These are phyloP conservation scores for Candida pseudoglaebosa DNA, from an alignment of 805 yeast species.

Conservation along the genomic window DNA sequence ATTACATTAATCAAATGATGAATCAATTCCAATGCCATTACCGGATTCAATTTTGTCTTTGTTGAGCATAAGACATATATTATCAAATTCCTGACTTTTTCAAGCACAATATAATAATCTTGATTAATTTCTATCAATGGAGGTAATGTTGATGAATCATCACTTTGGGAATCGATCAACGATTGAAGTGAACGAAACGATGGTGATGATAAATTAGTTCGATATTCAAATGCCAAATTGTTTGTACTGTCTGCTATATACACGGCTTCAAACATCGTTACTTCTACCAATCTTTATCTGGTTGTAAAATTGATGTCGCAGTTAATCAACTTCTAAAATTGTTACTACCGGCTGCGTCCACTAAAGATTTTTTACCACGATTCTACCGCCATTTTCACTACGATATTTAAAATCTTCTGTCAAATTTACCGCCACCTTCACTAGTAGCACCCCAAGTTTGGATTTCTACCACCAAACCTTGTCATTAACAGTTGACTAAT, in stretches of 20 bases:
- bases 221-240: conserved; percentile 34
- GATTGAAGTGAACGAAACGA: conserved; percentile 23
- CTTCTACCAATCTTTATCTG: conserved; percentile 17
- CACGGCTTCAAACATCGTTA: conserved; percentile 39
- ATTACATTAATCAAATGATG: conserved; percentile 47
- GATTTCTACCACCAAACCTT: too few species aligned
- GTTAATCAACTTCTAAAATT: background rate
- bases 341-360: too few species aligned
- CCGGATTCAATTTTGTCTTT: conserved; percentile 27
- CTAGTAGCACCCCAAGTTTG: too few species aligned
- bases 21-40: conserved; percentile 53
- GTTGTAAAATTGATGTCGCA: conserved; percentile 12
- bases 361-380: too few species aligned
- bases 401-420: too few species aligned
- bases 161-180: background rate
- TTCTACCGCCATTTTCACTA: too few species aligned
- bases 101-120: conserved; percentile 25
- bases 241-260: conserved; percentile 36
- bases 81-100: conserved; percentile 18
- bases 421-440: too few species aligned
- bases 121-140: conserved; percentile 28
- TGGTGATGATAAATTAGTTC: conserved; percentile 28
- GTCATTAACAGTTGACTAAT: too few species aligned
- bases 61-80: conserved; percentile 26
- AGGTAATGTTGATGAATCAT: conserved; percentile 1